Conservation (phyloP, 1,284 basidiomycete genomes). For the Puccinia brachypodii region DNA sequence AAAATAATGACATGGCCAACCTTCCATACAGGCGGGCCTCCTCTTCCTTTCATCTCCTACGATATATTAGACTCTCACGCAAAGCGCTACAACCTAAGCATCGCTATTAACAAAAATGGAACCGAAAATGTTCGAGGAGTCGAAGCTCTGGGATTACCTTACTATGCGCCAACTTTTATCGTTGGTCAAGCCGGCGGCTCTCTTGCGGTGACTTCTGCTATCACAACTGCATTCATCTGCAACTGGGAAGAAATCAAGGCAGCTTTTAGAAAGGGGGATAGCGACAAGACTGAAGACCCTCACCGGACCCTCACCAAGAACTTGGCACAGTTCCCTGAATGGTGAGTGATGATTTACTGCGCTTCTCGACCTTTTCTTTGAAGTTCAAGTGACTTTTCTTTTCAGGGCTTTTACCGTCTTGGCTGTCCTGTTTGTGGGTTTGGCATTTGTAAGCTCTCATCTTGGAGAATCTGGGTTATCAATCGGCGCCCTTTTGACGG, state of each 20-base stretch:
- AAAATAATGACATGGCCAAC: neutral
- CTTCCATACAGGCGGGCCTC: neutral
- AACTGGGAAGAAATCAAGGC: conserved; percentile 20
- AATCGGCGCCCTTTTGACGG: neutral
- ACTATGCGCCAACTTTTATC: conserved; percentile 7
- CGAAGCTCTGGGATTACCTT: conserved; percentile 28
- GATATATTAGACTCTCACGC: conserved; percentile 27
- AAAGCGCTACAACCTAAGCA: conserved; percentile 27
- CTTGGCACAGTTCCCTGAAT: conserved; percentile 16
- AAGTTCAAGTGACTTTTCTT: neutral
- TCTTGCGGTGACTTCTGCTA: conserved; percentile 38
- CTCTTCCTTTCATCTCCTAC: conserved; percentile 42
- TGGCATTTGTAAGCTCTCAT: conserved; percentile 21
- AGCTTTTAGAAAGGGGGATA: neutral
- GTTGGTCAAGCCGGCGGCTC: conserved; percentile 10
- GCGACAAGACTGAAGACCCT: neutral
- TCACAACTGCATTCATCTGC: conserved; percentile 17
- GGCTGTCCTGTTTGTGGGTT: neutral
- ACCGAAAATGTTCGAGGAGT: conserved; percentile 20
- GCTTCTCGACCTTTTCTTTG: neutral
- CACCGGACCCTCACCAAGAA: conserved; percentile 29
- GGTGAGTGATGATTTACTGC: neutral
- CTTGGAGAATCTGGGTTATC: conserved; percentile 23
- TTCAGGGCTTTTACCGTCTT: conserved; percentile 19
- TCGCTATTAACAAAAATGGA: conserved; percentile 20